Conservation (phyloP, 768 basidiomycete genomes). For the Hirschioporus abietinus region DNA sequence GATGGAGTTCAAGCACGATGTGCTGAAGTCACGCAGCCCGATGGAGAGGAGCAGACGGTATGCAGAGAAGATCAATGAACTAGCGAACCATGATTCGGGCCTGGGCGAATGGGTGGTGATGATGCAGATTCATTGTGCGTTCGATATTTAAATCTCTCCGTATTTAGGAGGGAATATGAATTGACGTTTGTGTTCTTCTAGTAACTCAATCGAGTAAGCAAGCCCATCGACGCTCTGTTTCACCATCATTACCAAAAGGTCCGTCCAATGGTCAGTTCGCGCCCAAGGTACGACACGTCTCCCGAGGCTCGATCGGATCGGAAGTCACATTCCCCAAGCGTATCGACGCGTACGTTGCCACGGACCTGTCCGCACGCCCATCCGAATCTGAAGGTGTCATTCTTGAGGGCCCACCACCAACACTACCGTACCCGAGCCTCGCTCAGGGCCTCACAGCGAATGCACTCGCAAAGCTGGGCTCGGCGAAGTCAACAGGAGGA, state of each 20-base stretch:
- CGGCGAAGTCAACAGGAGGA: not conserved
- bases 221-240: slow-evolving; percentile 25
- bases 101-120: slow-evolving; percentile 69
- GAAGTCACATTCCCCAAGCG: slow-evolving; percentile 77
- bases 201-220: slow-evolving; percentile 22
- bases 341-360: slow-evolving; percentile 72
- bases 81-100: slow-evolving; percentile 71
- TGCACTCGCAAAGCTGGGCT: slow-evolving; percentile 12
- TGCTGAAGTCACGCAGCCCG: slow-evolving; percentile 47
- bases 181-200: slow-evolving; percentile 3
- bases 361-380: slow-evolving; percentile 54
- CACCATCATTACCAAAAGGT: slow-evolving; percentile 21
- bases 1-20: slow-evolving; percentile 59
- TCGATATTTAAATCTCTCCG: not conserved
- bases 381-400: slow-evolving; percentile 40
- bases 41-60: slow-evolving; percentile 70
- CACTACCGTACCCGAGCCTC: slow-evolving; percentile 71
- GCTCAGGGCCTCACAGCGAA: slow-evolving; percentile 31
- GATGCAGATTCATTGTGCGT: slow-evolving; percentile 50
- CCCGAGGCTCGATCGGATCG: slow-evolving; percentile 66
- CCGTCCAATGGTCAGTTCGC: slow-evolving; percentile 26
- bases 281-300: slow-evolving; percentile 45
- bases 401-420: slow-evolving; percentile 47
- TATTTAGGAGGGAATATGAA: not conserved
- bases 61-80: slow-evolving; percentile 77